Evolutionary conservation across 2,329 filamentous ascomycete genomes (phyloP).

Genomic region (Pestalotiopsis sp.): DNA sequence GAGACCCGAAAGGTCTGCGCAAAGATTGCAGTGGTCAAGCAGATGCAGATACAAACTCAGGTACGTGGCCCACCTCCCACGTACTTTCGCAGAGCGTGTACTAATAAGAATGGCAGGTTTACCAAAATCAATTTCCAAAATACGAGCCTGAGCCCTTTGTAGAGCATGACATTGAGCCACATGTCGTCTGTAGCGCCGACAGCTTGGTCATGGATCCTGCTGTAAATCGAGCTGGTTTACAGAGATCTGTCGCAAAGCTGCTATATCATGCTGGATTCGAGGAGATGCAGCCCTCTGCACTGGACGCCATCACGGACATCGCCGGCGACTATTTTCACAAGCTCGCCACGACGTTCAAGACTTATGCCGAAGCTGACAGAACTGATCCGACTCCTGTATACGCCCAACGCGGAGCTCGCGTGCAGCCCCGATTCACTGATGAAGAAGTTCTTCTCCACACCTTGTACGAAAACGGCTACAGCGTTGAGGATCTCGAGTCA

Average conservation of each 20-base stretch:
- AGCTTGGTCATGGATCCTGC: slow-evolving; percentile 85
- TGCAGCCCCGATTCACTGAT: slow-evolving; percentile 71
- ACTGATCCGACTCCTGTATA: slow-evolving; percentile 54
- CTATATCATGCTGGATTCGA: slow-evolving; percentile 97
- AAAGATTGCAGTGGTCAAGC: slow-evolving; percentile 97
- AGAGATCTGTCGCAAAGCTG: slow-evolving; percentile 89
- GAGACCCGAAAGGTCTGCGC: slow-evolving; percentile 94
- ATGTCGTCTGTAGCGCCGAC: slow-evolving; percentile 87
- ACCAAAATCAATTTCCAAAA: slow-evolving; percentile 97
- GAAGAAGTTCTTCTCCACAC: slow-evolving; percentile 90
- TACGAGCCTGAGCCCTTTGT: slow-evolving; percentile 89
- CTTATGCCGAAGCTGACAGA: slow-evolving; percentile 84
- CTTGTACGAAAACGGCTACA: slow-evolving; percentile 80
- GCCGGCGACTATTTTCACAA: slow-evolving; percentile 90
- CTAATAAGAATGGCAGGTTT: slow-evolving; percentile 63
- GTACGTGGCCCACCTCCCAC: slow-evolving; percentile 48
- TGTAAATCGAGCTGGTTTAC: slow-evolving; percentile 80
- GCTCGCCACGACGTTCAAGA: slow-evolving; percentile 76
- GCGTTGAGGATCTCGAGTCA: slow-evolving; percentile 77
- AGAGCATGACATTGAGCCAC: slow-evolving; percentile 84
- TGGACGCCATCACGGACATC: slow-evolving; percentile 88
- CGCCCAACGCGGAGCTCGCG: slow-evolving; percentile 43
- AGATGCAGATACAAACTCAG: slow-evolving; percentile 98
- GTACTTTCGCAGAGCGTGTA: slow-evolving; percentile 9
- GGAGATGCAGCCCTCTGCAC: slow-evolving; percentile 91